Conservation (phyloP, 495 filamentous ascomycete genomes). For the Tuber indicum region DNA sequence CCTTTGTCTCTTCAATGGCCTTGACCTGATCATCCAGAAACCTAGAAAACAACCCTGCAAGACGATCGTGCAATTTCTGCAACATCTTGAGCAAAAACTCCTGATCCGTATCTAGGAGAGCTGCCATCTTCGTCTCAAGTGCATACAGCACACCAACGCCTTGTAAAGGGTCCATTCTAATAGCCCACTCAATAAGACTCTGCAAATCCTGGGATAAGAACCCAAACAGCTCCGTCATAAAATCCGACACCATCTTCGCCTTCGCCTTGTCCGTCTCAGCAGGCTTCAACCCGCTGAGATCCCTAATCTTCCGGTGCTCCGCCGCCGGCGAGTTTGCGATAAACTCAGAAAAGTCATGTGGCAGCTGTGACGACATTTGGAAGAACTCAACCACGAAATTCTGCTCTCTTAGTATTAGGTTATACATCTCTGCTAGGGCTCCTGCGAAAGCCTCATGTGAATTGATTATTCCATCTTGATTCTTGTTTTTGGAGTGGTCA, state of each 20-base stretch:
- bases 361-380: conserved; percentile 71
- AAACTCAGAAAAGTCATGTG: conserved; percentile 72
- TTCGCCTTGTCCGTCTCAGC: conserved; percentile 80
- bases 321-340: conserved; percentile 57
- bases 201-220: conserved; percentile 76
- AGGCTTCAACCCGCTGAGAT: conserved; percentile 62
- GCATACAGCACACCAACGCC: conserved; percentile 77
- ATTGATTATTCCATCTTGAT: conserved; percentile 59
- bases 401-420: conserved; percentile 79
- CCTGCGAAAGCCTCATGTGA: conserved; percentile 79
- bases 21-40: conserved; percentile 93
- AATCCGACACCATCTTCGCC: conserved; percentile 66
- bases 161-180: conserved; percentile 78
- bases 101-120: conserved; percentile 80
- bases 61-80: conserved; percentile 68
- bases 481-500: conserved; percentile 63
- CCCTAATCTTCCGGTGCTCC: conserved; percentile 58
- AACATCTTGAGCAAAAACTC: conserved; percentile 77
- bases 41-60: conserved; percentile 70
- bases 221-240: conserved; percentile 80
- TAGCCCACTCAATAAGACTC: conserved; percentile 73
- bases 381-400: conserved; percentile 94
- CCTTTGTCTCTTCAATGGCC: conserved; percentile 96
- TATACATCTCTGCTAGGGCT: conserved; percentile 67
- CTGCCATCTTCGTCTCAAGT: conserved; percentile 67